These are phyloP conservation scores for Tuber aestivum DNA, from an alignment of 495 filamentous ascomycete genomes.

Conservation along the genomic window DNA sequence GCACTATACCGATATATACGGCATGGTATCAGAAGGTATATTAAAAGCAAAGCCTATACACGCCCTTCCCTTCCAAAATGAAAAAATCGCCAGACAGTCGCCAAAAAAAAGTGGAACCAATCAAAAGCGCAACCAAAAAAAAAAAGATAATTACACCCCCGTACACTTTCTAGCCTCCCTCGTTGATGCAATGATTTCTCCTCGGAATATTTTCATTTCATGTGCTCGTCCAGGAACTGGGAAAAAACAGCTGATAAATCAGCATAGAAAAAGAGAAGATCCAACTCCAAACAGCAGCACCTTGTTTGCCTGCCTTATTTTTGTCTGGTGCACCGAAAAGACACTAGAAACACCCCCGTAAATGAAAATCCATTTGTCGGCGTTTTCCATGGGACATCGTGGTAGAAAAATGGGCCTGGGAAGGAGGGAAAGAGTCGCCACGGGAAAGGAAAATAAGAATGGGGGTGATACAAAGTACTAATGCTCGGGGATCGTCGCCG, in stretches of 20 bases:
- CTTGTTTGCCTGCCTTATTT: background rate
- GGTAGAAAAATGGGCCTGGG: background rate
- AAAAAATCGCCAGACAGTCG: background rate
- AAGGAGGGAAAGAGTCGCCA: background rate
- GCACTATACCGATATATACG: background rate
- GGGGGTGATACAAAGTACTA: background rate
- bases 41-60: background rate
- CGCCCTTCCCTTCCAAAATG: background rate
- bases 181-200: background rate
- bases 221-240: background rate
- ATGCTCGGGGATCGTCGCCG: background rate
- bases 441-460: background rate
- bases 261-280: background rate
- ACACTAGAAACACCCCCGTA: background rate
- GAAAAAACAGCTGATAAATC: background rate
- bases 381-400: background rate
- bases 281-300: background rate
- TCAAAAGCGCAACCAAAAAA: background rate
- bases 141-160: background rate
- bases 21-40: background rate
- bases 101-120: background rate
- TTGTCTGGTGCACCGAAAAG: background rate
- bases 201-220: background rate
- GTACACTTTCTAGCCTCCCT: background rate
- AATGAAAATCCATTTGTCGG: slow-evolving; percentile 1